phyloP scores from a whole-genome alignment of 2,329 filamentous ascomycete species.

The Calonectria henricotiae region DNA sequence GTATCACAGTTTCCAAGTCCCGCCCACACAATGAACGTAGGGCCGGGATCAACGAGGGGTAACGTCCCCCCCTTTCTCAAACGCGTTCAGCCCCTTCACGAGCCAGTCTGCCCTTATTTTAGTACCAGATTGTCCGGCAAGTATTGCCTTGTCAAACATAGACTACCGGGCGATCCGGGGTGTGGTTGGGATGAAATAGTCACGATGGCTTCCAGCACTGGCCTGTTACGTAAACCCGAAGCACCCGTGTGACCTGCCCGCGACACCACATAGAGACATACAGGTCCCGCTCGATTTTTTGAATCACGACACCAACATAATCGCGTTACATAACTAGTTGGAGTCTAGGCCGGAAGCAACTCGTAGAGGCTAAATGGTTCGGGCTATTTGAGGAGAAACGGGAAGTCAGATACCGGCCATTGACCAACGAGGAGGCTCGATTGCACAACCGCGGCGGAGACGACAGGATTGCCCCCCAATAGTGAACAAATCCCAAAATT shows the following conservation, averaged over 20 bases:
- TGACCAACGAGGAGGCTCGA: conserved; percentile 34
- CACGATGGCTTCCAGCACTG: conserved; percentile 19
- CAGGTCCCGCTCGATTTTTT: conserved; percentile 1
- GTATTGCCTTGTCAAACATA: conserved; percentile 11
- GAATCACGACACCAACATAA: neutral
- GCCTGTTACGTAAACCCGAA: conserved; percentile 20
- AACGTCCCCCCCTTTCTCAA: neutral
- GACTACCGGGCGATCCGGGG: conserved; percentile 19
- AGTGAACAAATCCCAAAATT: neutral
- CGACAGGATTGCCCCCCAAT: neutral
- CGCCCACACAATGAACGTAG: neutral
- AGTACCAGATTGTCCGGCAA: conserved; percentile 16
- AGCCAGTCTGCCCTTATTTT: conserved; percentile 10
- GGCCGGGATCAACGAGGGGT: neutral
- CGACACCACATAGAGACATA: neutral
- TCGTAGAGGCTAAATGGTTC: conserved; percentile 30
- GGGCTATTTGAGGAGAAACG: conserved; percentile 17
- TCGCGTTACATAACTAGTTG: conserved; percentile 8
- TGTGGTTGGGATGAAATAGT: conserved; percentile 18
- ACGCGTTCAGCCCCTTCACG: neutral
- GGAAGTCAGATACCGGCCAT: conserved; percentile 19
- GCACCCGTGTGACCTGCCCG: conserved; percentile 18
- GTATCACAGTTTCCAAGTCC: neutral
- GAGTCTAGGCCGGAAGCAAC: conserved; percentile 40
- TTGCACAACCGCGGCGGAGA: conserved; percentile 3